Conservation (phyloP, 495 filamentous ascomycete genomes). For the Neurospora discreta region DNA sequence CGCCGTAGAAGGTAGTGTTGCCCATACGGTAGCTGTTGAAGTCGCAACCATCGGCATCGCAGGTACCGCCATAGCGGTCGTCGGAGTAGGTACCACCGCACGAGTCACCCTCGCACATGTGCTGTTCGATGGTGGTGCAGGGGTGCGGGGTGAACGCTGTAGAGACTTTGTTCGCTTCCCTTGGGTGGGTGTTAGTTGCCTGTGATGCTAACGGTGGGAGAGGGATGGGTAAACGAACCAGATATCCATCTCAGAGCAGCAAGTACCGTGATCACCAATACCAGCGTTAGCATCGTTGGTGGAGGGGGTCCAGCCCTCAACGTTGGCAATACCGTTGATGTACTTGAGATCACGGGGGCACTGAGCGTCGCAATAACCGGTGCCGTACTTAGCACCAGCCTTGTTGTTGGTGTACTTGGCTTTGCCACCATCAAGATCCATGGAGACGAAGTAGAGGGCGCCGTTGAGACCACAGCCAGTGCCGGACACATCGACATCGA, state of each 20-base stretch:
- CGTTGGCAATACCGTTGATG: conserved; percentile 44
- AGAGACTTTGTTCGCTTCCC: conserved; percentile 20
- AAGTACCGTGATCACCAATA: conserved; percentile 48
- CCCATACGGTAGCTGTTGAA: conserved; percentile 68
- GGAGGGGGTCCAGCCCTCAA: conserved; percentile 50
- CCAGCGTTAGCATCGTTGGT: conserved; percentile 50
- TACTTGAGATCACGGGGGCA: conserved; percentile 45
- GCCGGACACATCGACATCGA: conserved; percentile 47
- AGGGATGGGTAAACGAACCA: conserved; percentile 18
- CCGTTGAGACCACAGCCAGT: conserved; percentile 46
- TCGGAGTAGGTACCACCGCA: conserved; percentile 42
- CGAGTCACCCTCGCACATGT: conserved; percentile 39
- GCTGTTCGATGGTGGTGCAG: conserved; percentile 46
- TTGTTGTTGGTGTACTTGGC: conserved; percentile 41
- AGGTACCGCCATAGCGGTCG: conserved; percentile 45
- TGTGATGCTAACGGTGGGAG: too few relatives aligned
- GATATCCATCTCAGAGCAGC: conserved; percentile 67
- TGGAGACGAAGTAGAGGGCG: conserved; percentile 49
- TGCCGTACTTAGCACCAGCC: conserved; percentile 48
- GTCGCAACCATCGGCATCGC: conserved; percentile 65
- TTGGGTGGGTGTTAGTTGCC: too few relatives aligned
- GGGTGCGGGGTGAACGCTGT: conserved; percentile 57
- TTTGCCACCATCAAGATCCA: conserved; percentile 45
- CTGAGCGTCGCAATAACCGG: conserved; percentile 50
- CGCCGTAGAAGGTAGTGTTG: conserved; percentile 50